Base-by-base conservation (phyloP, 2,329 filamentous ascomycete genomes). In the Cordyceps pruinosa region DNA sequence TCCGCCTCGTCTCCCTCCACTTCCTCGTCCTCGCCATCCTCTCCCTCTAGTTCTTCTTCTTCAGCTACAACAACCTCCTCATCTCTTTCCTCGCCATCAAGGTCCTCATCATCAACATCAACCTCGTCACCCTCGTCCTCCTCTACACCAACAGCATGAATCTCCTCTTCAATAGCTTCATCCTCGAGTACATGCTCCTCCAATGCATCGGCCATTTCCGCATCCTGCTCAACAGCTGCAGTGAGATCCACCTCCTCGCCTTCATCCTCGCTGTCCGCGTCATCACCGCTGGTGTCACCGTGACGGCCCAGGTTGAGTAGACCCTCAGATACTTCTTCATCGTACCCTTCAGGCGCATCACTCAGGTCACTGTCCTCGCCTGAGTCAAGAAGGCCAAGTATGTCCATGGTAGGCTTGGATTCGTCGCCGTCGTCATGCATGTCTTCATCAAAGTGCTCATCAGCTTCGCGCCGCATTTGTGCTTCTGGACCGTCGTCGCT, bases 281-380 rank as follows among this genome's bases (percentile, higher is more conserved):
- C 71, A 48, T 70, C 71, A 21, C 69, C 70, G 34, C 69, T 70
- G 35, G 42, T 42, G 42, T 47, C 26, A 21, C 56, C 26, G 44
- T 26, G 26, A 35, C 56, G 56, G 44, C 56, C 54, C 13, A 57
- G 54, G 30, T 57, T 57, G 2, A 50, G 46, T 28, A 84, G 64
- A 13, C 75, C 75, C 1, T 77, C 73, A 1, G 80, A 79, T 30
- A 79, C 76, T 41, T 84, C 79, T 45, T 83, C 79, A 52, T 85
- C 80, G 57, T 82, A 82, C 41, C 78, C 80, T 4, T 79, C 71
- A 26, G 83, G 76, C 5, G 85, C 79, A 60, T 88, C 86, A 53
- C 84, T 88, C 0, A 88, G 73, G 60, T 88, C 85, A 65, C 84
- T 88, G 56, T 87, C 84, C 60, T 88, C 85, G 0, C 82, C 85